Evolutionary conservation across 164 flowering plant species (phyloP).

Genomic region (Stephania yunnanensis): DNA sequence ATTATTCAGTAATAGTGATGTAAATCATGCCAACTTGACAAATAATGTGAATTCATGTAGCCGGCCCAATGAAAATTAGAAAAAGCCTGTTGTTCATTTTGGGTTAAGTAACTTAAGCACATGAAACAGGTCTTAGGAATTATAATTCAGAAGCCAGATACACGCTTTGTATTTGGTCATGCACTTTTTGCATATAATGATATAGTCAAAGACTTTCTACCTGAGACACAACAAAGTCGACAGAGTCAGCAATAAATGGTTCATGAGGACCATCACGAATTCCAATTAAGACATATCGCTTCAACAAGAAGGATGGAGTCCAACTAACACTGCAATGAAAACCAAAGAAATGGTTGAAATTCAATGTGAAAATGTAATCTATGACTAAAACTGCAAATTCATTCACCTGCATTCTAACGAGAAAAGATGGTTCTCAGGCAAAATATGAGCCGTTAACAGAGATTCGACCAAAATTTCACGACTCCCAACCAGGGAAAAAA

Average conservation of each 20-base stretch:
- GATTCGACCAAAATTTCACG: background rate
- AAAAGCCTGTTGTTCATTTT: background rate
- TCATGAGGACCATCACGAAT: conserved; percentile 96
- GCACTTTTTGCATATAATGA: background rate
- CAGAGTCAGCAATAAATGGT: conserved; percentile 98
- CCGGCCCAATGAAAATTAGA: too few species aligned
- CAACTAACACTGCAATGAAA: conserved; percentile 68
- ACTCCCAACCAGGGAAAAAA: background rate
- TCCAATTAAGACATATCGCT: conserved; percentile 81
- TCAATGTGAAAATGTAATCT: background rate
- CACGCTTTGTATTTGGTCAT: background rate
- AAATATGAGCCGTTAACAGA: background rate
- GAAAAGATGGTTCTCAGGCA: background rate
- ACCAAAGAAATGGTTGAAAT: background rate
- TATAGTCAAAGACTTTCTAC: conserved; percentile 26
- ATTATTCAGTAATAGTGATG: background rate
- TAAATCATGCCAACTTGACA: background rate
- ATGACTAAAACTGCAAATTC: background rate
- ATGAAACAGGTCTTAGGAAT: background rate
- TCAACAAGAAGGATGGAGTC: conserved; percentile 93
- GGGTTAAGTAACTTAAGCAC: background rate
- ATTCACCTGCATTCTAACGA: background rate
- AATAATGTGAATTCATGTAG: background rate
- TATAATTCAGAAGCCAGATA: too few species aligned
- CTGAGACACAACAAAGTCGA: conserved; percentile 98